Evolutionary conservation across 2,329 filamentous ascomycete genomes (phyloP), one percentile per base, ranked within the genome.

Genomic region (Ceratocystis eucalypticola): DNA sequence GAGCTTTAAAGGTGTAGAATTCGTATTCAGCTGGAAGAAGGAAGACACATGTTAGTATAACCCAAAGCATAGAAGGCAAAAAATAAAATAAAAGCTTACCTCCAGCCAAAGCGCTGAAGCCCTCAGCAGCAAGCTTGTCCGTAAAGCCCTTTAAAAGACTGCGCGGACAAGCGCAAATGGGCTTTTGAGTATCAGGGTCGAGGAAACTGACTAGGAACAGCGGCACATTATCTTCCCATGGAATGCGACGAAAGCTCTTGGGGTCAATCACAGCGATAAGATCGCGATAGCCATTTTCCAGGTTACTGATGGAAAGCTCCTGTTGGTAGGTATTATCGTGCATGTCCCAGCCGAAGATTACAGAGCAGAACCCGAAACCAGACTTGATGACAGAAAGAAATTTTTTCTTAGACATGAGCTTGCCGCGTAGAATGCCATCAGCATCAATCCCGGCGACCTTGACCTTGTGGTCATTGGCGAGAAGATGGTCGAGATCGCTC

Each of bases 271-370:
- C 79, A 15, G 92, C 91, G 63, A 96, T 82, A 55, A 96, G 77
- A 75, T 96, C 92, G 70, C 87, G 84, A 76, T 96, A 96, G 55
- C 91, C 91, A 74, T 96, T 96, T 72, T 90, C 87, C 71, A 89
- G 88, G 77, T 96, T 96, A 77, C 89, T 94, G 75, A 96, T 88
- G 72, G 84, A 83, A 69, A 96, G 83, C 77, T 96, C 91, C 71
- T 82, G 85, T 74, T 89, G 87, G 75, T 96, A 96, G 10, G 90
- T 95, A 78, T 85, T 82, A 73, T 96, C 92, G 76, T 96, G 91
- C 90, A 96, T 96, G 76, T 96, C 91, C 92, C 92, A 96, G 74
- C 92, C 91, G 72, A 96, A 96, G 70, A 96, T 85, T 70, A 96
- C 91, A 22, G 89, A 94, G 79, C 92, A 96, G 80, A 96, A 96